Conservation (phyloP, 441 rosid species). For the Jatropha podagrica region DNA sequence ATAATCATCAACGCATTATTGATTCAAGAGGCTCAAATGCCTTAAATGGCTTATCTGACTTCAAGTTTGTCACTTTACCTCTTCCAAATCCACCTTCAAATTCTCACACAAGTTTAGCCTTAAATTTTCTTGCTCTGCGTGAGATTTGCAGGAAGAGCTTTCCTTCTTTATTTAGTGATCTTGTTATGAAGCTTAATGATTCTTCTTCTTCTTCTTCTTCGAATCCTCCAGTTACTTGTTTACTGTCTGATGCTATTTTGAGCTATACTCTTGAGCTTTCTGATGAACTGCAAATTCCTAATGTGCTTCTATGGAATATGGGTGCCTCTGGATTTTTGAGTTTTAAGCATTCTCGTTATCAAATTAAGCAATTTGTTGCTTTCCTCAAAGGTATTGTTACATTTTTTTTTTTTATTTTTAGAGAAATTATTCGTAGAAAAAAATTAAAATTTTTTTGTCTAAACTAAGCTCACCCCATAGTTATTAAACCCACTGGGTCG, state of each 20-base stretch:
- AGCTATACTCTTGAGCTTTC: slow-evolving; percentile 10
- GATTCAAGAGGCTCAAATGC: slow-evolving; percentile 19
- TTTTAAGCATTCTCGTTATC: slow-evolving; percentile 15
- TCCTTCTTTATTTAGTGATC: slow-evolving; percentile 1
- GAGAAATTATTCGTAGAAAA: too few species aligned
- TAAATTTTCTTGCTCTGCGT: slow-evolving; percentile 17
- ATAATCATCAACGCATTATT: slow-evolving; percentile 29
- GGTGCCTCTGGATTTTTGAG: slow-evolving; percentile 23
- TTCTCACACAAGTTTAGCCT: slow-evolving; percentile 16
- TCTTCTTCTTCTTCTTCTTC: background rate
- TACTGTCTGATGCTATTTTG: slow-evolving; percentile 26
- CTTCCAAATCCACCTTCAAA: slow-evolving; percentile 24
- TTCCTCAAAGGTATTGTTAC: slow-evolving; percentile 12
- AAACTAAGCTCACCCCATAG: too few species aligned
- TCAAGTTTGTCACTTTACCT: slow-evolving; percentile 28
- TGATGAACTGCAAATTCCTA: slow-evolving; percentile 23
- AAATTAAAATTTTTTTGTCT: too few species aligned
- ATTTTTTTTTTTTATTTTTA: background rate
- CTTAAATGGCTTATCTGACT: slow-evolving; percentile 23
- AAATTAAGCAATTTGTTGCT: slow-evolving; percentile 13
- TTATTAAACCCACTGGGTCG: too few species aligned
- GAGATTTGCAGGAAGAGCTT: slow-evolving; percentile 11
- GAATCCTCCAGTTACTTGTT: slow-evolving; percentile 22
- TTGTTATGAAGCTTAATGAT: slow-evolving; percentile 15
- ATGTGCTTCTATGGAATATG: slow-evolving; percentile 24